These are phyloP conservation scores for Lonicera japonica DNA, from an alignment of 129 eudicot species.

Conservation along the genomic window DNA sequence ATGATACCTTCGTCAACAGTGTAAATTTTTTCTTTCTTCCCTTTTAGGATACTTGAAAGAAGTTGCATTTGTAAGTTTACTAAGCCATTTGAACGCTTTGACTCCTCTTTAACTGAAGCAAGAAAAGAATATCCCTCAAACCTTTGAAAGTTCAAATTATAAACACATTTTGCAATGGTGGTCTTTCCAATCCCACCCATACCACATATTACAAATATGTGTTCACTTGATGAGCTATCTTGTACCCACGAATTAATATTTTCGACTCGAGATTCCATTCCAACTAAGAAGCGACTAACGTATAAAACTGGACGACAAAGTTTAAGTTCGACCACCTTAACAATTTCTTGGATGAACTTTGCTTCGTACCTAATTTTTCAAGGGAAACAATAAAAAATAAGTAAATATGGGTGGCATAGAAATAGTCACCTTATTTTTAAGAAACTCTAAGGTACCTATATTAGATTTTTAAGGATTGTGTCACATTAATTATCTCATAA, in stretches of 20 bases:
- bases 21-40: conserved; percentile 6
- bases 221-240: conserved; percentile 1
- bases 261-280: conserved; percentile 13
- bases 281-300: conserved; percentile 19
- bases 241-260: conserved; percentile 28
- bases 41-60: conserved; percentile 11
- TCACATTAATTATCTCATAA: no score
- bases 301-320: conserved; percentile 1
- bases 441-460: no score
- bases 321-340: conserved; percentile 12
- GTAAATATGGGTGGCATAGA: not conserved
- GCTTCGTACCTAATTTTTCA: conserved; percentile 2
- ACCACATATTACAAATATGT: not conserved
- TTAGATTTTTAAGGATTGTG: no score
- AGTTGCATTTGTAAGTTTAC: conserved; percentile 17
- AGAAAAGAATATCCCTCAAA: conserved; percentile 1
- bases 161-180: conserved; percentile 7
- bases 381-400: not conserved
- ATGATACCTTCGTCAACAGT: conserved; percentile 7
- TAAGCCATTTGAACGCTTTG: conserved; percentile 1
- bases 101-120: conserved; percentile 2
- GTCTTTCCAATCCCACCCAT: conserved; percentile 19
- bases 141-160: not conserved
- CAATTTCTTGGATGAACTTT: conserved; percentile 16
- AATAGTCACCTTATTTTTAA: no score